Percentiles rank a stretch among this genome's conserved stretches.
phyloP scores from a whole-genome alignment of 2,329 filamentous ascomycete species.

The Cadophora luteo-olivacea region DNA sequence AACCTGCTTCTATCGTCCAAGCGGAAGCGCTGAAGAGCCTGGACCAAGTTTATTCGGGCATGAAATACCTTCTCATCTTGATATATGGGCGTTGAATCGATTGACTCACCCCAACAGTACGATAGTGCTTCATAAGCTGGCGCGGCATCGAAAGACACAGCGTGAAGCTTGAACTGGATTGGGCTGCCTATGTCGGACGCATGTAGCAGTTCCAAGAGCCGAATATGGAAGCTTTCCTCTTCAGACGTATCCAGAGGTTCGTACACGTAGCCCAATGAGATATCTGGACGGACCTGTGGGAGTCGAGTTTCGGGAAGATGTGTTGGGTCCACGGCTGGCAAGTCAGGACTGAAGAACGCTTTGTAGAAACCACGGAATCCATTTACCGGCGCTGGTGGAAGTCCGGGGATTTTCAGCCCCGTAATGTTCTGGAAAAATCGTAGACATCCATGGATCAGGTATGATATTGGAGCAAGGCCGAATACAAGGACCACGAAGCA shows the following conservation, averaged over 20 bases:
- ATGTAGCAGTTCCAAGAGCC: neutral
- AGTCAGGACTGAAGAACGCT: neutral
- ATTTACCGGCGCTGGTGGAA: neutral
- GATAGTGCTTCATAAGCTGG: neutral
- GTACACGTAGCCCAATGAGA: neutral
- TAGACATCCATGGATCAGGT: neutral
- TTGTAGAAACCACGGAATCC: neutral
- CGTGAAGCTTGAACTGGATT: neutral
- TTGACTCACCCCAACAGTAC: neutral
- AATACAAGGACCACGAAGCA: neutral
- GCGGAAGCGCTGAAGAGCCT: neutral
- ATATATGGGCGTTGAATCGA: neutral
- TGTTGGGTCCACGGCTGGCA: neutral
- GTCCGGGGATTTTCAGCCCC: neutral
- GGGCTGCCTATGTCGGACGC: neutral
- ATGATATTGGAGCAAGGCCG: neutral
- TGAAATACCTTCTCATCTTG: neutral
- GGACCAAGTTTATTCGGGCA: neutral
- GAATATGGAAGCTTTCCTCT: neutral
- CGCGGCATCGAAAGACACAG: neutral
- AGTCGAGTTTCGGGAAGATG: neutral
- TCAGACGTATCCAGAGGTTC: neutral
- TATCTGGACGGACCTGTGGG: neutral
- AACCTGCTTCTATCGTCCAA: neutral
- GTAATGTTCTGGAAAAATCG: neutral